phyloP scores from a whole-genome alignment of 2,329 filamentous ascomycete species.

The Scleromitrula shiraiana region DNA sequence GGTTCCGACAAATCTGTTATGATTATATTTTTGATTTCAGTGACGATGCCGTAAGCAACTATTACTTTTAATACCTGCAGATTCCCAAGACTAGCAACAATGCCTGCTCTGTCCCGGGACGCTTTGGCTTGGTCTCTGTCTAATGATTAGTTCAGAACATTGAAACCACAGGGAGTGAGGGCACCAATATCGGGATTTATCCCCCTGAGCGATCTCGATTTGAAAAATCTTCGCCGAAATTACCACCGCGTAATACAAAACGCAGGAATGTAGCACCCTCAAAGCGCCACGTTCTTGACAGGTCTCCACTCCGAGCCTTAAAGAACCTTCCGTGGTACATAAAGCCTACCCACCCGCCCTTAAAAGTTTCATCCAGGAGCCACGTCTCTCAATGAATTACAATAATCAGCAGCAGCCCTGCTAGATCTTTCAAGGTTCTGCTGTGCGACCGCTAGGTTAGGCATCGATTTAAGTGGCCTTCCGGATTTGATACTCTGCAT shows the following conservation, averaged over 20 bases:
- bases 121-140: too few relatives aligned
- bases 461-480: background rate
- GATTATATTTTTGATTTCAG: too few relatives aligned
- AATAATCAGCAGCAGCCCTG: background rate
- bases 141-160: too few relatives aligned
- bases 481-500: slow-evolving; percentile 2
- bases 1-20: background rate
- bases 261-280: background rate
- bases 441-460: too few relatives aligned
- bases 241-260: background rate
- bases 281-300: background rate
- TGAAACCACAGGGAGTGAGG: background rate
- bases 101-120: too few relatives aligned
- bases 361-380: background rate
- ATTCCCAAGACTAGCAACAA: too few relatives aligned
- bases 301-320: background rate
- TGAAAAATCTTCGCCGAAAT: background rate
- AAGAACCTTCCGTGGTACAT: background rate
- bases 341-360: background rate
- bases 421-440: too few relatives aligned
- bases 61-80: too few relatives aligned
- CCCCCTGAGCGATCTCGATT: background rate
- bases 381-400: background rate
- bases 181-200: background rate
- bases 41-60: too few relatives aligned